Evolutionary conservation across 2,329 filamentous ascomycete genomes (phyloP).

Genomic region (Colletotrichum gloeosporioides): DNA sequence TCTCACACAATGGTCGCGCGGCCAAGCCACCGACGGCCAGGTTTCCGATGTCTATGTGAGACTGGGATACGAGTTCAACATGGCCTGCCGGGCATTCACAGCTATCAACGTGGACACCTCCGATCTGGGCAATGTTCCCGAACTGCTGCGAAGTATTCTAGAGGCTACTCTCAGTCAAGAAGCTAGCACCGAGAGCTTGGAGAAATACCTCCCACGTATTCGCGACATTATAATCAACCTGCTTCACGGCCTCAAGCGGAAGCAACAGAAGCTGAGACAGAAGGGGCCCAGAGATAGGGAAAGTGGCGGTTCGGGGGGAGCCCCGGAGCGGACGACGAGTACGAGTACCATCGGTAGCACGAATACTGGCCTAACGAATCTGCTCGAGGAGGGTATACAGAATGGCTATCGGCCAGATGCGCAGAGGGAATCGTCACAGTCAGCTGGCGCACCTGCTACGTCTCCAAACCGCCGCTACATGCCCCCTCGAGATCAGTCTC

Average conservation of each 20-base stretch:
- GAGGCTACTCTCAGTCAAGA: constrained; percentile 97
- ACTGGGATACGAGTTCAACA: constrained; percentile 98
- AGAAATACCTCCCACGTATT: constrained; percentile 92
- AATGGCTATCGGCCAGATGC: constrained; percentile 51
- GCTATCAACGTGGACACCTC: constrained; percentile 95
- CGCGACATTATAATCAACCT: constrained; percentile 99
- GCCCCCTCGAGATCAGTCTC: constrained; percentile 57
- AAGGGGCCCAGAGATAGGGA: constrained; percentile 64
- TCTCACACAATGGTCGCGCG: constrained; percentile 95
- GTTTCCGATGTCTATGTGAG: constrained; percentile 98
- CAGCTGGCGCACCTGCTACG: constrained; percentile 24
- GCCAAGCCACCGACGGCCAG: constrained; percentile 88
- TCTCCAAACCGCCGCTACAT: constrained; percentile 54
- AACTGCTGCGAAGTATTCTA: constrained; percentile 86
- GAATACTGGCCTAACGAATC: constrained; percentile 61
- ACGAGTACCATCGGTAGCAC: constrained; percentile 63
- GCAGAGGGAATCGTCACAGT: constrained; percentile 23
- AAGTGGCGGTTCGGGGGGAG: constrained; percentile 42
- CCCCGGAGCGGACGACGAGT: constrained; percentile 60
- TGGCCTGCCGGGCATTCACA: constrained; percentile 95
- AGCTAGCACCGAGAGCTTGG: constrained; percentile 89
- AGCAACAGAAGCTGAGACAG: constrained; percentile 85
- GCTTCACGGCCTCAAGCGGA: constrained; percentile 93
- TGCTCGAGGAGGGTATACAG: constrained; percentile 66
- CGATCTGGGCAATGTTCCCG: constrained; percentile 94